These are phyloP conservation scores for Alternaria panax DNA, from an alignment of 2,329 filamentous ascomycete species.

Conservation along the genomic window DNA sequence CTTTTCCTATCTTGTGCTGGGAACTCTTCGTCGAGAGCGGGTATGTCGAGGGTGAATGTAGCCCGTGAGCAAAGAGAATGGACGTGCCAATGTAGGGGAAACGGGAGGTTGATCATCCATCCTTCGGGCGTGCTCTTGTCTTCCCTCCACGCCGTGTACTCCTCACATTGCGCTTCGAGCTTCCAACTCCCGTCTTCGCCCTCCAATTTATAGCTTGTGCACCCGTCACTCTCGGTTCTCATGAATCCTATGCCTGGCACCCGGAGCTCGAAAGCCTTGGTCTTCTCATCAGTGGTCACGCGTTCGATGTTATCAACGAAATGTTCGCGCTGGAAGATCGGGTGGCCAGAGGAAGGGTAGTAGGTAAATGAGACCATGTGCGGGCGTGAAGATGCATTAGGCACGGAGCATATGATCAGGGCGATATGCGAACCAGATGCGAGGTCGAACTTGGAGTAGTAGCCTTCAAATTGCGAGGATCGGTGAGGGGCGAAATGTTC, in stretches of 20 bases:
- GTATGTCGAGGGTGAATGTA: conserved; percentile 51
- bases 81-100: conserved; percentile 62
- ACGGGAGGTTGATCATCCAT: conserved; percentile 54
- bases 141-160: conserved; percentile 50
- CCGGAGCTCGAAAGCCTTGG: conserved; percentile 52
- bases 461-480: conserved; percentile 57
- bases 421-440: conserved; percentile 56
- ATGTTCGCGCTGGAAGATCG: conserved; percentile 53
- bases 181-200: conserved; percentile 43
- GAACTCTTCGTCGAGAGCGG: conserved; percentile 31
- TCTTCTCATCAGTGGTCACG: conserved; percentile 29
- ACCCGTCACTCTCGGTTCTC: conserved; percentile 45
- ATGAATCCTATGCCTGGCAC: conserved; percentile 53
- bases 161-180: conserved; percentile 51
- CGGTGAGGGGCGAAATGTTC: conserved; percentile 56
- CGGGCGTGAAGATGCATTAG: conserved; percentile 48
- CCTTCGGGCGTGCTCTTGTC: conserved; percentile 54
- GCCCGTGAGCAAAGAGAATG: conserved; percentile 55
- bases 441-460: conserved; percentile 60
- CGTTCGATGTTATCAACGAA: conserved; percentile 54
- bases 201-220: conserved; percentile 47
- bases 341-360: conserved; percentile 46
- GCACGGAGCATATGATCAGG: conserved; percentile 57
- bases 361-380: conserved; percentile 61
- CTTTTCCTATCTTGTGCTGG: conserved; percentile 40